Evolutionary conservation across 441 rosid genomes (phyloP), one percentile per base, ranked within the genome.

Genomic region (Arabidopsis lyrata): DNA sequence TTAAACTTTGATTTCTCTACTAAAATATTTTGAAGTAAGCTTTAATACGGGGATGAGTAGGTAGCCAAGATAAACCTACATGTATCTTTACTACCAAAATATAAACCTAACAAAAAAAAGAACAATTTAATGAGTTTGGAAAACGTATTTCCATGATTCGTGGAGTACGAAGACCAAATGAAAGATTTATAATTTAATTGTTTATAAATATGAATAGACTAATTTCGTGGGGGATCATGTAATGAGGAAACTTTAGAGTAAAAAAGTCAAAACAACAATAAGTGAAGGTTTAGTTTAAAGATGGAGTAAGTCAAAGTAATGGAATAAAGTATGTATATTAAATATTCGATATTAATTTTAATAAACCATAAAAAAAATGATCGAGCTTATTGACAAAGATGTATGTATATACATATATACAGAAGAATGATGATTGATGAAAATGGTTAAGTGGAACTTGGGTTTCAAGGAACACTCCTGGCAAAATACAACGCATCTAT

Each of bases 401-500:
- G 18, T 39, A 74, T 58, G 55, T 38, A 18, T 48, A 49, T 47
- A 8, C 8, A 60, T 14, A 56, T 27, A 75, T 11, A 68, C 34
- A 69, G 9, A 55, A 7, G 54, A 76, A 76, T 76, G 75, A 38
- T 70, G 66, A 56, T 69, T 76, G 73, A 77, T 32, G 77, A 71
- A 60, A 64, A 66, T 57, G 72, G 67, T 58, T 64, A 47, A 68
- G 57, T 48, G 58, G 29, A 72, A 63, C 78, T 74, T 75, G 82
- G 20, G 59, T 70, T 68, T 75, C 62, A 76, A 69, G 66, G 68
- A 61, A 57, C 64, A 42, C 11, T 31, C 50, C 47, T 36, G 47
- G 73, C 86, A 79, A 59, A 59, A 76, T 35, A 47, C 79, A 76
- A 50, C 80, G 38, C 54, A 77, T 42, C 44, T 65, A 77, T 77